Evolutionary conservation across 176 grass and related monocot genomes (phyloP).

Genomic region (Oryza punctata): DNA sequence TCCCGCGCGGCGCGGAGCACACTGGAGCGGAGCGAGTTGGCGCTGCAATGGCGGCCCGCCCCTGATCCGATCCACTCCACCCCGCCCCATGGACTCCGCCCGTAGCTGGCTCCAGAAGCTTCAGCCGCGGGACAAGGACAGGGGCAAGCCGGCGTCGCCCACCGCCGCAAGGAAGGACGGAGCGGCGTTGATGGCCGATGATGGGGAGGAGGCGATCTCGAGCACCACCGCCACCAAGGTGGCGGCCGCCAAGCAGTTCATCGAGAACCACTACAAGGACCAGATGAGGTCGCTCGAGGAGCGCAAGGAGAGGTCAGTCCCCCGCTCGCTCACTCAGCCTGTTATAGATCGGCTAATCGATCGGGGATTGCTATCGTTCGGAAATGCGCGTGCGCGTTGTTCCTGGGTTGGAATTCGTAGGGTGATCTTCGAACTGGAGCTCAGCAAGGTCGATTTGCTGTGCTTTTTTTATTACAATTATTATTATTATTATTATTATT

Average conservation of each 20-base stretch:
- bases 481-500: background rate
- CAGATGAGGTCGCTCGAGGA: constrained; percentile 69
- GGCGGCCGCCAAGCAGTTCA: constrained; percentile 72
- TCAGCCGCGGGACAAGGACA: constrained; percentile 59
- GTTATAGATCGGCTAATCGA: background rate
- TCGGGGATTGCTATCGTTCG: background rate
- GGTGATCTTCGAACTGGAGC: background rate
- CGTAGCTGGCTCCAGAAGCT: constrained; percentile 75
- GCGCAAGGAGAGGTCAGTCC: constrained; percentile 72
- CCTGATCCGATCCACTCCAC: constrained; percentile 35
- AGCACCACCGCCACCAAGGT: constrained; percentile 64
- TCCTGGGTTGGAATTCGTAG: background rate
- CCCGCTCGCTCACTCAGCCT: background rate
- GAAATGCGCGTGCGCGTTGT: background rate
- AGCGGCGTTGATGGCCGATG: background rate
- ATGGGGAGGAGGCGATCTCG: constrained; percentile 39
- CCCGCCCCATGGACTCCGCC: constrained; percentile 54
- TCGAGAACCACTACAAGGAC: constrained; percentile 81
- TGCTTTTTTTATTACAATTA: too few species aligned
- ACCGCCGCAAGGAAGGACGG: background rate
- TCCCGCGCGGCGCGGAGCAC: background rate
- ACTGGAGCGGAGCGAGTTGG: background rate
- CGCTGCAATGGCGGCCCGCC: constrained; percentile 10
- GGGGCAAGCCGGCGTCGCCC: constrained; percentile 30
- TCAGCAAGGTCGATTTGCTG: too few species aligned